Evolutionary conservation across 208 protist genomes (phyloP).

Genomic region (Tetramitus jugosus): DNA sequence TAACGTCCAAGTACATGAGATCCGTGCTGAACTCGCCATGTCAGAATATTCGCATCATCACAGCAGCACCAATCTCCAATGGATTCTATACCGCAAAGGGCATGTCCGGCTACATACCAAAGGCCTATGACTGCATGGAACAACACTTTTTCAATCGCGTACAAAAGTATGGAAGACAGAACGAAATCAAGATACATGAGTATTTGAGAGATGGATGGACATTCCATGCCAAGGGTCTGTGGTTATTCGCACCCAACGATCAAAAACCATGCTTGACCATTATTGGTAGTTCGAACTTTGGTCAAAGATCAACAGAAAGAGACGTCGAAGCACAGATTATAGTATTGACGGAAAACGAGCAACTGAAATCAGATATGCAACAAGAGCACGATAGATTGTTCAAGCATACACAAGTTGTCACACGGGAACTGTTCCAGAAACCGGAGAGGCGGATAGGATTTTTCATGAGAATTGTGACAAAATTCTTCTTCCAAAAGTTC

Average conservation of each 20-base stretch:
- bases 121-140: constrained; percentile 22
- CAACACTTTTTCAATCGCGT: constrained; percentile 4
- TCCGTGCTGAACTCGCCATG: constrained; percentile 23
- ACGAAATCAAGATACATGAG: neutral
- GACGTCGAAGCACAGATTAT: constrained; percentile 29
- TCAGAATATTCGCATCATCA: constrained; percentile 26
- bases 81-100: constrained; percentile 27
- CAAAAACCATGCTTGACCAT: constrained; percentile 9
- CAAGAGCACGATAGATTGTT: neutral
- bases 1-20: constrained; percentile 34
- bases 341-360: neutral
- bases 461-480: neutral
- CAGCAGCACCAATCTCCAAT: constrained; percentile 18
- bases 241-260: constrained; percentile 7
- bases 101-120: constrained; percentile 20
- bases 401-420: neutral
- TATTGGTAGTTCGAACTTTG: constrained; percentile 33
- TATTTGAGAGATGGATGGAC: constrained; percentile 27
- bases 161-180: neutral
- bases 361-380: neutral
- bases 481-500: constrained; percentile 11
- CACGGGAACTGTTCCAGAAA: neutral
- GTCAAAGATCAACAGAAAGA: constrained; percentile 19
- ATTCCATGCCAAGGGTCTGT: constrained; percentile 38
- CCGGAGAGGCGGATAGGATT: neutral